Conservation (phyloP, 148 eudicot genomes). For the Silene conica region DNA sequence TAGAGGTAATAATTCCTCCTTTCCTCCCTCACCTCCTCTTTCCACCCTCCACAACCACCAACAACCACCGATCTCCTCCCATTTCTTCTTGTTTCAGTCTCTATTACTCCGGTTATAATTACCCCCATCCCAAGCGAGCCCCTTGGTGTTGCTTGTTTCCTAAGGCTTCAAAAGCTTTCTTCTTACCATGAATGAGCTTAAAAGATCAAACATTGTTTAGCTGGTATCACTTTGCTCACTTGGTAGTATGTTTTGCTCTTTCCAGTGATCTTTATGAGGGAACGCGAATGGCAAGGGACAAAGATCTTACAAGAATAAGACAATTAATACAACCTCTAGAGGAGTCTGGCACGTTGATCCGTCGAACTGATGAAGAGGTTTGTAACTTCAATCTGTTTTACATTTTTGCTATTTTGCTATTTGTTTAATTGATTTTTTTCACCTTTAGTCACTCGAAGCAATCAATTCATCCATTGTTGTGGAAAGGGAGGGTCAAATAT, state of each 20-base stretch:
- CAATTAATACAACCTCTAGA: slow-evolving; percentile 73
- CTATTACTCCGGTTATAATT: too few relatives aligned
- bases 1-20: too few relatives aligned
- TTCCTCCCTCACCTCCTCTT: too few relatives aligned
- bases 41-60: too few relatives aligned
- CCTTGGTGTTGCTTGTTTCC: not conserved
- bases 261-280: slow-evolving; percentile 96
- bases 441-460: slow-evolving; percentile 53
- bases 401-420: not conserved
- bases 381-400: slow-evolving; percentile 10
- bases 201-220: not conserved
- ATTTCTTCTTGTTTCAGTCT: too few relatives aligned
- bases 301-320: slow-evolving; percentile 65
- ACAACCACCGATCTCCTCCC: too few relatives aligned
- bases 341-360: slow-evolving; percentile 82
- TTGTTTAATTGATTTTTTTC: not conserved
- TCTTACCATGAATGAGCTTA: not conserved
- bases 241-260: not conserved
- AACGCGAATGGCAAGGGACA: slow-evolving; percentile 68
- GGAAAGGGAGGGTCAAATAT: slow-evolving; percentile 93
- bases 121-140: too few relatives aligned
- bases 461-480: slow-evolving; percentile 69
- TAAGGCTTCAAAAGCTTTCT: not conserved
- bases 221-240: not conserved
- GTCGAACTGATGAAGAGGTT: slow-evolving; percentile 85